Evolutionary conservation across 1,284 basidiomycete species (phyloP).

Genomic region (Flammula alnicola): DNA sequence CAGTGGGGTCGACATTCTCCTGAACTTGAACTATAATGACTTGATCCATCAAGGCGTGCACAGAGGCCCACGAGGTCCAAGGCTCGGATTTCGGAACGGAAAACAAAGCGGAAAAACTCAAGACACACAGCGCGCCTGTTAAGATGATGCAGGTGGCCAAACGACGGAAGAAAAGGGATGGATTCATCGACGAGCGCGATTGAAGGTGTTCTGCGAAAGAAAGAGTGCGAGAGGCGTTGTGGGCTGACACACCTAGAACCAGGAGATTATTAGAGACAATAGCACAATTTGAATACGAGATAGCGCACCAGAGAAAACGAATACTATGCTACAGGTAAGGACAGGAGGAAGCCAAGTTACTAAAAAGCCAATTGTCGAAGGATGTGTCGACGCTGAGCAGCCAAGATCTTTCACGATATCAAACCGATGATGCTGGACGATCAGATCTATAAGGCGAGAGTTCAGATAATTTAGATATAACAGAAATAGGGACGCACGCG

Average conservation of each 20-base stretch:
- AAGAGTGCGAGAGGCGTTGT: slow-evolving; percentile 36
- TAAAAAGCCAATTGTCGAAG: slow-evolving; percentile 53
- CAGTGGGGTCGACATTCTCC: slow-evolving; percentile 1
- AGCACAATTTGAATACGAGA: slow-evolving; percentile 8
- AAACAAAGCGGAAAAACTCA: slow-evolving; percentile 41
- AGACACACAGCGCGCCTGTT: slow-evolving; percentile 29
- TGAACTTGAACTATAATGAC: slow-evolving; percentile 38
- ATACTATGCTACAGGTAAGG: slow-evolving; percentile 46
- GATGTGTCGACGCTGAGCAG: slow-evolving; percentile 62
- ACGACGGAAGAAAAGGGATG: slow-evolving; percentile 45
- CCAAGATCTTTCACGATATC: slow-evolving; percentile 67
- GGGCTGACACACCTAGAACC: too few relatives aligned
- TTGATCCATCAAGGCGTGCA: slow-evolving; percentile 37
- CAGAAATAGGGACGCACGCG: slow-evolving; percentile 51
- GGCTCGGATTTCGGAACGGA: slow-evolving; percentile 32
- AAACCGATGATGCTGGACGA: slow-evolving; percentile 74
- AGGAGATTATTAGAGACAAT: too few relatives aligned
- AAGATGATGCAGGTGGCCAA: slow-evolving; percentile 39
- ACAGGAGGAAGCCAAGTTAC: slow-evolving; percentile 65
- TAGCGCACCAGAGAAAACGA: slow-evolving; percentile 46
- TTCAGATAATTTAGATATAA: background rate
- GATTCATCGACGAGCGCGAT: slow-evolving; percentile 37
- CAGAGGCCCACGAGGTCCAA: slow-evolving; percentile 38
- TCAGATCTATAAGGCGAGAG: slow-evolving; percentile 48
- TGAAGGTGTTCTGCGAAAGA: slow-evolving; percentile 37